Percentiles rank a stretch among this genome's conserved stretches.
phyloP scores from a whole-genome alignment of 1,284 basidiomycete species.

The Ceratobasidium sp. region DNA sequence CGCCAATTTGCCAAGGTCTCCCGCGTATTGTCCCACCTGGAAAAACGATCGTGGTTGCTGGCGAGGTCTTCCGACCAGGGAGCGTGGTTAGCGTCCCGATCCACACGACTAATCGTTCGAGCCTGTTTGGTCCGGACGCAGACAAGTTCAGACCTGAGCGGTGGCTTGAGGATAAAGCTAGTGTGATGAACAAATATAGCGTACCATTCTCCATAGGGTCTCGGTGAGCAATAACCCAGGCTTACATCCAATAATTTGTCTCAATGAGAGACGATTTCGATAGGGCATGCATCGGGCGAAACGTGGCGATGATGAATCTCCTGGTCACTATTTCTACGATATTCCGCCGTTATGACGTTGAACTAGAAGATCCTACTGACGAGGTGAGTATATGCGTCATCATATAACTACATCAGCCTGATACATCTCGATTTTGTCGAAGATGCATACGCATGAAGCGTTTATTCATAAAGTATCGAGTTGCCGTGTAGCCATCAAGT shows the following conservation, averaged over 20 bases:
- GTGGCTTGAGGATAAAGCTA: conserved; percentile 72
- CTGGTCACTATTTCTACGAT: conserved; percentile 81
- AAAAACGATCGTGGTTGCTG: conserved; percentile 70
- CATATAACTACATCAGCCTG: too few relatives aligned
- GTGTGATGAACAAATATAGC: conserved; percentile 74
- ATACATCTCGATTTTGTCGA: too few relatives aligned
- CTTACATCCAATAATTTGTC: too few relatives aligned
- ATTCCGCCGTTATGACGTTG: conserved; percentile 72
- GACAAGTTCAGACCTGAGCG: conserved; percentile 68
- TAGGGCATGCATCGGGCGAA: conserved; percentile 72
- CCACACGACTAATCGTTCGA: conserved; percentile 83
- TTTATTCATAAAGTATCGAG: too few relatives aligned
- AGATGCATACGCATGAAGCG: too few relatives aligned
- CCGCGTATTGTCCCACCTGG: conserved; percentile 82
- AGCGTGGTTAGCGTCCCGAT: conserved; percentile 79
- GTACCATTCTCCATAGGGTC: conserved; percentile 64
- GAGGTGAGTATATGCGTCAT: too few relatives aligned
- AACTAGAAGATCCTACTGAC: too few relatives aligned
- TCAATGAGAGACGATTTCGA: too few relatives aligned
- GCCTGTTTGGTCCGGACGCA: conserved; percentile 83
- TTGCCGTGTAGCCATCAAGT: too few relatives aligned
- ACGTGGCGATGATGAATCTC: conserved; percentile 81
- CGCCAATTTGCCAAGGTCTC: conserved; percentile 78
- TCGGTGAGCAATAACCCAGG: conserved; percentile 51
- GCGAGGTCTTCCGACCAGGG: conserved; percentile 77